Conservation (phyloP, 2,329 filamentous ascomycete species). For the Talaromyces pinophilus region DNA sequence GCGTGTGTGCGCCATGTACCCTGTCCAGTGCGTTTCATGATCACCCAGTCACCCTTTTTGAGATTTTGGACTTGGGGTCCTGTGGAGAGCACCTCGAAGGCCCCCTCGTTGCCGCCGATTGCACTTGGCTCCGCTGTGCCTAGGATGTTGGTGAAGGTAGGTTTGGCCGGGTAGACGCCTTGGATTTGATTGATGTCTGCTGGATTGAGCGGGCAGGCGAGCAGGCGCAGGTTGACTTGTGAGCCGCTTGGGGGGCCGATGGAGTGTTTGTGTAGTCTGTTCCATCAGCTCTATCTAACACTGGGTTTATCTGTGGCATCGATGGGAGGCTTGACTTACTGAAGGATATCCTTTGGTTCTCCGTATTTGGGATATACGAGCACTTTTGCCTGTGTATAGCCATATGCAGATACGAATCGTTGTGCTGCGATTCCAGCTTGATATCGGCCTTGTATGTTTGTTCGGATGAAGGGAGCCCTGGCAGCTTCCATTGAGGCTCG, state of each 20-base stretch:
- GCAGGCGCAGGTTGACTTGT: conserved; percentile 76
- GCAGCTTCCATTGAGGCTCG: conserved; percentile 22
- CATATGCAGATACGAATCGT: conserved; percentile 49
- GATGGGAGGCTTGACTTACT: conserved; percentile 31
- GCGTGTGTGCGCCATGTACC: conserved; percentile 96
- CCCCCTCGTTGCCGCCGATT: conserved; percentile 72
- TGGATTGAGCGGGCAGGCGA: conserved; percentile 91
- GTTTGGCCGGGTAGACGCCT: conserved; percentile 88
- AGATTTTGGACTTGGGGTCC: conserved; percentile 65
- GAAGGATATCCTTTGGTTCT: conserved; percentile 51
- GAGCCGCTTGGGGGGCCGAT: conserved; percentile 57
- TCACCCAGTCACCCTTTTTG: conserved; percentile 84
- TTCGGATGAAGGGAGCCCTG: conserved; percentile 24
- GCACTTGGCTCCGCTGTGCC: conserved; percentile 76
- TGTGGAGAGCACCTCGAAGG: conserved; percentile 79
- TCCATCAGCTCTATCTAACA: not conserved
- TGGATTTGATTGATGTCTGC: conserved; percentile 98
- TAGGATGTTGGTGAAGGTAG: conserved; percentile 71
- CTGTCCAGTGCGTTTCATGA: conserved; percentile 78
- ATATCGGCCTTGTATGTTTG: conserved; percentile 22
- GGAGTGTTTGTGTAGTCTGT: conserved; percentile 51
- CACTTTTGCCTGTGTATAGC: conserved; percentile 53
- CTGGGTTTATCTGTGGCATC: too few species aligned
- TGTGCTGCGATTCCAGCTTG: conserved; percentile 28
- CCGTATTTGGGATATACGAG: conserved; percentile 52